Conservation (phyloP, 2,329 filamentous ascomycete genomes). For the Cercospora zeae-maydis region DNA sequence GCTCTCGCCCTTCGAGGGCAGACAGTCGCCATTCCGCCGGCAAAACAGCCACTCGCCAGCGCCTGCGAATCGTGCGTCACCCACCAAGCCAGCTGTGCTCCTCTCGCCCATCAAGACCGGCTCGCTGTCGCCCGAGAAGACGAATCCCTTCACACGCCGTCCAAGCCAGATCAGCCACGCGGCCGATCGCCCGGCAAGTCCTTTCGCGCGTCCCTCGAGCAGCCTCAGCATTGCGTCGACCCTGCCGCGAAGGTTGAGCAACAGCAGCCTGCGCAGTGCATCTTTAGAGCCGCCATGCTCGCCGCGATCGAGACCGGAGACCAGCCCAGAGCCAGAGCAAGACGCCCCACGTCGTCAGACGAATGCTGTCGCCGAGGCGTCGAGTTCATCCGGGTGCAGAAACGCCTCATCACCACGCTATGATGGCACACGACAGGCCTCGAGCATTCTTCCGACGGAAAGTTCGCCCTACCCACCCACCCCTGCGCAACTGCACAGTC, state of each 20-base stretch:
- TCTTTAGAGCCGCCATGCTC: constrained; percentile 13
- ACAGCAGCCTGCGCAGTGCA: constrained; percentile 18
- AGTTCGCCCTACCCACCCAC: constrained; percentile 30
- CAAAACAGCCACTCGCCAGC: constrained; percentile 34
- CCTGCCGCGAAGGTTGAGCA: constrained; percentile 24
- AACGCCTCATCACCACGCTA: constrained; percentile 12
- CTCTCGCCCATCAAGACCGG: constrained; percentile 29
- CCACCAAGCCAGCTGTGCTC: constrained; percentile 34
- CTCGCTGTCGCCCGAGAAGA: constrained; percentile 34
- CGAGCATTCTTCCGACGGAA: constrained; percentile 18
- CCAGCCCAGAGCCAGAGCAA: constrained; percentile 1
- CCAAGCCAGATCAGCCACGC: constrained; percentile 35
- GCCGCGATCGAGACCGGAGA: constrained; percentile 8
- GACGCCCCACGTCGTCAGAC: not conserved
- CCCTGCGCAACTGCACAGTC: constrained; percentile 20
- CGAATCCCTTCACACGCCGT: constrained; percentile 36
- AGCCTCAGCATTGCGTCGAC: constrained; percentile 29
- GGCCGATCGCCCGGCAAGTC: constrained; percentile 34
- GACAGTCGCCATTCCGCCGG: constrained; percentile 37
- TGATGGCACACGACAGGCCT: constrained; percentile 21
- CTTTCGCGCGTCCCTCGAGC: constrained; percentile 36
- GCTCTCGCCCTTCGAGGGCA: constrained; percentile 25
- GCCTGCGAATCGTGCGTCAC: constrained; percentile 35
- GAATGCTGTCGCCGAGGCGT: constrained; percentile 7
- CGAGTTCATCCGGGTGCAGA: constrained; percentile 4